These are phyloP conservation scores for Trametes elegans DNA, from an alignment of 768 basidiomycete genomes.

Conservation along the genomic window DNA sequence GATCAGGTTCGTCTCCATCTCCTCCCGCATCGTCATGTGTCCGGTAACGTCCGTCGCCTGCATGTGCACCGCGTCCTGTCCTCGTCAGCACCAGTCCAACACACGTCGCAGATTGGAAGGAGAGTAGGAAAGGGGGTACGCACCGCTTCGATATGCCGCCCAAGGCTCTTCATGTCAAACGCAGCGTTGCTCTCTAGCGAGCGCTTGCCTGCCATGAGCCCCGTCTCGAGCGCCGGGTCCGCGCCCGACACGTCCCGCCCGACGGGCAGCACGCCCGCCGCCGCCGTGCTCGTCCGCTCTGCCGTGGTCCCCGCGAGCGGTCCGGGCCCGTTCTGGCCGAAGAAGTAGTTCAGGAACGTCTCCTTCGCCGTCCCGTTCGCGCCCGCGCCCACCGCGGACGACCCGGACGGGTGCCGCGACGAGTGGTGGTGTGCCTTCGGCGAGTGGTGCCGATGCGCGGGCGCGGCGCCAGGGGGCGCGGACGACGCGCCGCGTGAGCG, in stretches of 20 bases:
- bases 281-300: constrained; percentile 35
- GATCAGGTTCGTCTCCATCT: constrained; percentile 96
- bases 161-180: constrained; percentile 98
- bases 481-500: constrained; percentile 48
- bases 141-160: constrained; percentile 96
- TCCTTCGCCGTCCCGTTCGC: constrained; percentile 65
- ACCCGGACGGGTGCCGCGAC: constrained; percentile 15
- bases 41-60: constrained; percentile 59
- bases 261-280: constrained; percentile 42
- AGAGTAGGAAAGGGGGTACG: constrained; percentile 34
- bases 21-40: constrained; percentile 77
- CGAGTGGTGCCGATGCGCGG: constrained; percentile 22
- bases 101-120: too few species aligned
- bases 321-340: constrained; percentile 85
- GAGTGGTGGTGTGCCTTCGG: constrained; percentile 28
- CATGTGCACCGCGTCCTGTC: not conserved
- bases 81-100: not conserved
- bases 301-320: constrained; percentile 58
- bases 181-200: constrained; percentile 78
- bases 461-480: constrained; percentile 28
- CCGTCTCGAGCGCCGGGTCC: constrained; percentile 50
- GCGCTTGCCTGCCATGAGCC: constrained; percentile 65
- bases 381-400: not conserved
- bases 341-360: constrained; percentile 96
- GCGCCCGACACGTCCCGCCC: constrained; percentile 64